Evolutionary conservation across 768 basidiomycete species (phyloP).

Genomic region (Tricholoma bakamatsutake): DNA sequence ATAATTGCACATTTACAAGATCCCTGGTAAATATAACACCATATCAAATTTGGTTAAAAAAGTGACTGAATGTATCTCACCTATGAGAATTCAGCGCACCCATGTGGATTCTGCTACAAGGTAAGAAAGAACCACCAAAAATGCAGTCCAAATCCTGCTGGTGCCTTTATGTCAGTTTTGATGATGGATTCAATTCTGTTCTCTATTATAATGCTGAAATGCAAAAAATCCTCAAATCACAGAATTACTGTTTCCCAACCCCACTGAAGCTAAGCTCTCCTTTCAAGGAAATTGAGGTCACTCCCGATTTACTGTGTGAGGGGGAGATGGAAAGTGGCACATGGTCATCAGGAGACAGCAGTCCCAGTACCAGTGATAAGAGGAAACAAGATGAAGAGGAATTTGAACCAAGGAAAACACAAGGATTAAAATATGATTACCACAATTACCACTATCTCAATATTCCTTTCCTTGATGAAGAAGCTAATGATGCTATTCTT

Average conservation of each 20-base stretch:
- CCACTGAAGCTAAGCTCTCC: background rate
- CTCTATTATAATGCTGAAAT: slow-evolving; percentile 3
- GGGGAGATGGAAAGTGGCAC: background rate
- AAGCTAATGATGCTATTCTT: no score
- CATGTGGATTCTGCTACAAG: slow-evolving; percentile 1
- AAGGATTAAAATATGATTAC: background rate
- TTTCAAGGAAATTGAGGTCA: background rate
- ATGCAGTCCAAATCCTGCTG: no score
- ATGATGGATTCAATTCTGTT: slow-evolving; percentile 1
- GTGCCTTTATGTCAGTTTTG: background rate
- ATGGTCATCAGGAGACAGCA: background rate
- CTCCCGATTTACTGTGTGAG: background rate
- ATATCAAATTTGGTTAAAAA: slow-evolving; percentile 13
- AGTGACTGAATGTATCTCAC: slow-evolving; percentile 7
- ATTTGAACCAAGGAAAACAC: background rate
- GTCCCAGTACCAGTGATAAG: background rate
- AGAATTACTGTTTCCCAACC: background rate
- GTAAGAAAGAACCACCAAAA: background rate
- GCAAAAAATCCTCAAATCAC: background rate
- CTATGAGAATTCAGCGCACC: slow-evolving; percentile 15
- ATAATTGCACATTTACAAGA: background rate
- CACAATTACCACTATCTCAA: background rate
- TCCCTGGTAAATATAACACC: no score
- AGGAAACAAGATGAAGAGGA: background rate
- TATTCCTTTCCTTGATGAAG: background rate